A percentile compares a stretch with the other conserved stretches of the same genome.
phyloP scores from a whole-genome alignment of 1,139 yeast species.

The Nakaseomyces sp. region DNA sequence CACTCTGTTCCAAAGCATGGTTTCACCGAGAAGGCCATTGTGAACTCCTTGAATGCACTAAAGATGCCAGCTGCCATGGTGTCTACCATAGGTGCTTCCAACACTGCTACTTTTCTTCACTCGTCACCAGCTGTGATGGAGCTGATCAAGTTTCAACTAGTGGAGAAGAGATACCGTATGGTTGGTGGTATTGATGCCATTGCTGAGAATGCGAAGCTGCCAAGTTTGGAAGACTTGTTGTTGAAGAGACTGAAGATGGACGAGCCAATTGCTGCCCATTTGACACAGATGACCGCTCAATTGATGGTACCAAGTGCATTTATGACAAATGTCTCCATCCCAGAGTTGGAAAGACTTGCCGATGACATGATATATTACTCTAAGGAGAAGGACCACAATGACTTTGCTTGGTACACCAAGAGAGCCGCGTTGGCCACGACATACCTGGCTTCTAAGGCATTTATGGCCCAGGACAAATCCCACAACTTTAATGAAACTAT shows the following conservation, averaged over 20 bases:
- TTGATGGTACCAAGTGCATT: constrained; percentile 32
- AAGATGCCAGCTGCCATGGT: constrained; percentile 61
- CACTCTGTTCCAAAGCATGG: constrained; percentile 61
- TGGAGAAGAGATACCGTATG: constrained; percentile 44
- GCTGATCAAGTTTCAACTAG: constrained; percentile 57
- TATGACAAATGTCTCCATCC: constrained; percentile 32
- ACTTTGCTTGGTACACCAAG: constrained; percentile 90
- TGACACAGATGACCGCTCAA: constrained; percentile 31
- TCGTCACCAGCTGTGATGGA: constrained; percentile 46
- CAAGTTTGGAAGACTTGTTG: constrained; percentile 40
- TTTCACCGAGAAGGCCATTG: constrained; percentile 53
- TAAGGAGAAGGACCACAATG: constrained; percentile 66
- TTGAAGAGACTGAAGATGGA: constrained; percentile 57
- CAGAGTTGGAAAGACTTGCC: constrained; percentile 63
- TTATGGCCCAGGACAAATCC: constrained; percentile 73
- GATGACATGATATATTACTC: constrained; percentile 79
- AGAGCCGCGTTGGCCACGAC: constrained; percentile 60
- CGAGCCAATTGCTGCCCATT: constrained; percentile 41
- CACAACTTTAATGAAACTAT: constrained; percentile 46
- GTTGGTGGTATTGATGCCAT: constrained; percentile 22
- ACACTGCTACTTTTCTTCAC: constrained; percentile 26
- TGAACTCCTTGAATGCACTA: constrained; percentile 51
- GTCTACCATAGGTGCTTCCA: constrained; percentile 41
- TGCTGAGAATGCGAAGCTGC: constrained; percentile 22
- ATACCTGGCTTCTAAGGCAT: constrained; percentile 66